phyloP scores from a whole-genome alignment of 2,329 filamentous ascomycete genomes.

The Botryotinia globosa region DNA sequence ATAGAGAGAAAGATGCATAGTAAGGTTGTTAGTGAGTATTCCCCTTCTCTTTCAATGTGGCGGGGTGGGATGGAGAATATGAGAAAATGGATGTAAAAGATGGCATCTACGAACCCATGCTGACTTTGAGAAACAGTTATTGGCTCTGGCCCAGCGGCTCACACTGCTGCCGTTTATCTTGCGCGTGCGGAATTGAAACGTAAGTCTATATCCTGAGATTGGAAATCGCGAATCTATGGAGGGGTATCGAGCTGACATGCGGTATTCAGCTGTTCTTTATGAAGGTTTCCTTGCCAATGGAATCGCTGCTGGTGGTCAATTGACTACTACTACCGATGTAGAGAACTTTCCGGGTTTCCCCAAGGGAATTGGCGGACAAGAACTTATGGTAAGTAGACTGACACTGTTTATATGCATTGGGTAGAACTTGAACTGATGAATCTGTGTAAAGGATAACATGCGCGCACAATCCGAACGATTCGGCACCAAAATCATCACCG shows the following conservation, averaged over 20 bases:
- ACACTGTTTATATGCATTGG: neutral
- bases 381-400: constrained; percentile 64
- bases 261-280: constrained; percentile 71
- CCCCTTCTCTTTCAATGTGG: neutral
- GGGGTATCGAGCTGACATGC: neutral
- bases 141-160: constrained; percentile 94
- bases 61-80: neutral
- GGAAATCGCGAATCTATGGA: constrained; percentile 34
- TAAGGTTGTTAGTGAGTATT: constrained; percentile 78
- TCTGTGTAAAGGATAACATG: constrained; percentile 66
- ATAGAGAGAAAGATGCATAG: constrained; percentile 72
- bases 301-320: constrained; percentile 91
- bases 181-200: constrained; percentile 88
- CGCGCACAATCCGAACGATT: constrained; percentile 85
- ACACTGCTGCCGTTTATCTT: constrained; percentile 96
- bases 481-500: constrained; percentile 87
- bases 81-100: neutral
- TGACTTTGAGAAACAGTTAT: constrained; percentile 53
- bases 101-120: constrained; percentile 10
- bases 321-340: constrained; percentile 96
- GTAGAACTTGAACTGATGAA: constrained; percentile 1
- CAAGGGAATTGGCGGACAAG: constrained; percentile 78
- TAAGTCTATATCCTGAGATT: constrained; percentile 33
- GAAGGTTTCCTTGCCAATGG: constrained; percentile 98
- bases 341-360: constrained; percentile 98